A percentile compares a stretch with the other conserved stretches of the same genome.
These are phyloP conservation scores for Balakata baccata DNA, from an alignment of 345 rosid genomes.

Conservation along the genomic window DNA sequence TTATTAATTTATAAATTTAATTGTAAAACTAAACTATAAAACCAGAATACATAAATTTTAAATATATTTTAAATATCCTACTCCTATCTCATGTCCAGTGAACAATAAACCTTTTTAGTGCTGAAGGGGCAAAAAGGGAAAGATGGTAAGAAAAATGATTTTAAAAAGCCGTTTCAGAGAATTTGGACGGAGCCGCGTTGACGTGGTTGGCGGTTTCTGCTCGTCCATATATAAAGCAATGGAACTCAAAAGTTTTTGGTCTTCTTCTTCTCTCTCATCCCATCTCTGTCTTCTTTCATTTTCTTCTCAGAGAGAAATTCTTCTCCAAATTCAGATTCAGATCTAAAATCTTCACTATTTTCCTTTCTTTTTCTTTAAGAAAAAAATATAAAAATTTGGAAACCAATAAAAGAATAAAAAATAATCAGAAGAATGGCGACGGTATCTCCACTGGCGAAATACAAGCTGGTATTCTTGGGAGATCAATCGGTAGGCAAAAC, in stretches of 20 bases:
- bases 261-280: constrained; percentile 2
- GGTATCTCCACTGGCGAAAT: constrained; percentile 25
- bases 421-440: constrained; percentile 9
- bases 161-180: too few species aligned
- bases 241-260: background rate
- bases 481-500: constrained; percentile 37
- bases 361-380: background rate
- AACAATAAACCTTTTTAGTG: too few species aligned
- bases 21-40: too few species aligned
- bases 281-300: background rate
- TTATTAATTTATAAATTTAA: too few species aligned
- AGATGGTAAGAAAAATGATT: too few species aligned
- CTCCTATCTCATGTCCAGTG: too few species aligned
- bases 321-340: background rate
- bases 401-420: background rate
- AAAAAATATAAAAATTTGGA: too few species aligned
- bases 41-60: too few species aligned
- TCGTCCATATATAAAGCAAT: background rate
- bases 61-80: too few species aligned
- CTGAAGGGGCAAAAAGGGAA: too few species aligned
- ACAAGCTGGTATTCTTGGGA: constrained; percentile 32
- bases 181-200: constrained; percentile 12
- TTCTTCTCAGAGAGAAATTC: background rate
- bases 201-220: constrained; percentile 21
- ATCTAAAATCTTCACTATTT: background rate